Evolutionary conservation across 108 stramenopile species (phyloP), one percentile per base, ranked within the genome.

Genomic region (Skeletonema potamos): DNA sequence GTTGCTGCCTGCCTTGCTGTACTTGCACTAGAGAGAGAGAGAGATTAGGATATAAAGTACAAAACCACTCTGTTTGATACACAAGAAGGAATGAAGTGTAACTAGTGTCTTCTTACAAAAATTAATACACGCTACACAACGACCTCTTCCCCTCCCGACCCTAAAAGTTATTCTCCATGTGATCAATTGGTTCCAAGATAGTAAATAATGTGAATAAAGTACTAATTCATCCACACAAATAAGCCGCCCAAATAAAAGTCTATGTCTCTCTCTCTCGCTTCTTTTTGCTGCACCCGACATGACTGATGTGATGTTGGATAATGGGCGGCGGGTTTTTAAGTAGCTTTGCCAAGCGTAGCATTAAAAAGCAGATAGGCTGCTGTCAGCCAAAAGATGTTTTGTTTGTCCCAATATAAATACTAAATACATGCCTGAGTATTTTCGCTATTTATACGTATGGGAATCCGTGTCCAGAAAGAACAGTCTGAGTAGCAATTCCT

Each of bases 401-500:
- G n/a, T n/a, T n/a, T n/a, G n/a, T n/a, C n/a, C n/a, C n/a, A n/a
- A n/a, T n/a, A n/a, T n/a, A n/a, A n/a, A n/a, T n/a, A n/a, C n/a
- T n/a, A n/a, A n/a, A n/a, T n/a, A 37, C 44, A 46, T 13, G 2
- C 44, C 4, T 6, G 7, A 1, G 55, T 3, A 30, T 17, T n/a
- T 32, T 43, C 24, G n/a, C 4, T 3, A 26, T 66, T 85, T 83
- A 85, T 17, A 89, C 26, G 93, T 93, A 97, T 18, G 97, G 97
- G 88, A 97, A 97, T 60, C 89, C 90, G 66, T 95, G 79, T 70
- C 94, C 95, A 37, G 85, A 91, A 44, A 97, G 64, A 27, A 86
- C 83, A 43, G 89, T 55, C 72, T 91, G 90, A 15, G 96, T 95
- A 7, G 81, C 92, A 72, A 97, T 96, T 54, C 97, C 97, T 20